These are phyloP conservation scores for Chaetomium fimeti DNA, from an alignment of 495 filamentous ascomycete genomes.

Conservation along the genomic window DNA sequence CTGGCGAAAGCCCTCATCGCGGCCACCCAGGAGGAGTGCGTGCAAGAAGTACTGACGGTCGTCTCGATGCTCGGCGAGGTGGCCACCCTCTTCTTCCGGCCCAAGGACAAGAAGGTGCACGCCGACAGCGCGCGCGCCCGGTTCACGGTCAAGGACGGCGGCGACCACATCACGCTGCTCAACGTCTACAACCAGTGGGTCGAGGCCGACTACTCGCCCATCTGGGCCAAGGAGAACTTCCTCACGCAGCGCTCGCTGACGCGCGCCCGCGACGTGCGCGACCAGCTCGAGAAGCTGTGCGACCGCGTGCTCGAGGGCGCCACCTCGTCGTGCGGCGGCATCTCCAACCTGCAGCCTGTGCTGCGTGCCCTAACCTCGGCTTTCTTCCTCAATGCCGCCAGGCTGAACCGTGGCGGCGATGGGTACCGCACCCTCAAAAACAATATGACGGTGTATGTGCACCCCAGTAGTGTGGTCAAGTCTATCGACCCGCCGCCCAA, in stretches of 20 bases:
- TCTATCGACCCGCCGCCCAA: constrained; percentile 72
- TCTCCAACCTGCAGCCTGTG: constrained; percentile 70
- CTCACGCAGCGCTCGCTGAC: constrained; percentile 83
- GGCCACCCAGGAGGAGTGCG: constrained; percentile 81
- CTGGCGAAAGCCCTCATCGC: constrained; percentile 89
- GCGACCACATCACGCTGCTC: constrained; percentile 86
- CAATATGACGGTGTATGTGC: constrained; percentile 82
- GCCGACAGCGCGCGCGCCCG: constrained; percentile 89
- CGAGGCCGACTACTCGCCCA: constrained; percentile 81
- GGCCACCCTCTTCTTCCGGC: constrained; percentile 87
- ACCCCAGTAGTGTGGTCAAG: constrained; percentile 80
- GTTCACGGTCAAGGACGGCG: constrained; percentile 90
- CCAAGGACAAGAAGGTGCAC: constrained; percentile 96
- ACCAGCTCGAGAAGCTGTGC: constrained; percentile 92
- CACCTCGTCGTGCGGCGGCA: constrained; percentile 67
- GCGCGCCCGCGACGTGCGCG: constrained; percentile 86
- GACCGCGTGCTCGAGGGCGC: constrained; percentile 82
- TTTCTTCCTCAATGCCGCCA: constrained; percentile 93
- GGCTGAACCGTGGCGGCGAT: constrained; percentile 80
- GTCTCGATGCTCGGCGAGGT: constrained; percentile 92
- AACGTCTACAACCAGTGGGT: constrained; percentile 98
- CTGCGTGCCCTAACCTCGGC: constrained; percentile 86
- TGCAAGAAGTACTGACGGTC: constrained; percentile 92
- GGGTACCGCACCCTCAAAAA: constrained; percentile 95
- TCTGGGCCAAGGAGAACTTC: constrained; percentile 94